Conservation (phyloP, 1,139 yeast species). For the Spencermartinsiella ligniputridi region DNA sequence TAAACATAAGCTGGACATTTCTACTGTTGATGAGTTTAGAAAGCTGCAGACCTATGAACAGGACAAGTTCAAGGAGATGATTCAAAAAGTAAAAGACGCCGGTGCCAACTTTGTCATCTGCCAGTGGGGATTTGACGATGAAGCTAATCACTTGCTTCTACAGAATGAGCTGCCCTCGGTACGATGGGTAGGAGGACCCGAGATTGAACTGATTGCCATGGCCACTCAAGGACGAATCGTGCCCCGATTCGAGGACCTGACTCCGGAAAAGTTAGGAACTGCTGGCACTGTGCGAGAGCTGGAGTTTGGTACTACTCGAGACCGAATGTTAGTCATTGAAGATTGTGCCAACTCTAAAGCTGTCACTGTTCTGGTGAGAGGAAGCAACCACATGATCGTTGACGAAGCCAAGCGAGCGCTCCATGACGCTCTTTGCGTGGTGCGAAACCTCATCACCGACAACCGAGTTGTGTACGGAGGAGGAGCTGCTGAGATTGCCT, state of each 20-base stretch:
- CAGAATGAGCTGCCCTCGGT: conserved; percentile 91
- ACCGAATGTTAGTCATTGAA: conserved; percentile 92
- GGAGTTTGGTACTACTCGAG: conserved; percentile 95
- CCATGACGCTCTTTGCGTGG: conserved; percentile 96
- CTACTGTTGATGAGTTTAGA: conserved; percentile 87
- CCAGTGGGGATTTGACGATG: conserved; percentile 99
- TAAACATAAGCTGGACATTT: conserved; percentile 91
- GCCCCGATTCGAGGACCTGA: conserved; percentile 91
- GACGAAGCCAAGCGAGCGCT: conserved; percentile 96
- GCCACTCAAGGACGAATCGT: conserved; percentile 97
- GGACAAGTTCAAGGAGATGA: conserved; percentile 87
- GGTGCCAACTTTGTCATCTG: conserved; percentile 97
- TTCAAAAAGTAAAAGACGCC: conserved; percentile 72
- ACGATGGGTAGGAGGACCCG: conserved; percentile 99
- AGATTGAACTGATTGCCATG: conserved; percentile 90
- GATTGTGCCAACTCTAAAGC: conserved; percentile 86
- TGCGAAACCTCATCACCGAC: conserved; percentile 89
- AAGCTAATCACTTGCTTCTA: conserved; percentile 88
- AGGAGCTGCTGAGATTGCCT: conserved; percentile 94
- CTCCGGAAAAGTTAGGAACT: conserved; percentile 74
- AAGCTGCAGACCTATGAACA: conserved; percentile 89
- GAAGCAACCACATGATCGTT: conserved; percentile 95
- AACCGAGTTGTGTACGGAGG: conserved; percentile 96
- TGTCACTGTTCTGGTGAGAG: conserved; percentile 89
- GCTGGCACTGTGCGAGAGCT: conserved; percentile 85